Conservation (phyloP, 2,329 filamentous ascomycete species). For the Lecanoromycetidae sp. region DNA sequence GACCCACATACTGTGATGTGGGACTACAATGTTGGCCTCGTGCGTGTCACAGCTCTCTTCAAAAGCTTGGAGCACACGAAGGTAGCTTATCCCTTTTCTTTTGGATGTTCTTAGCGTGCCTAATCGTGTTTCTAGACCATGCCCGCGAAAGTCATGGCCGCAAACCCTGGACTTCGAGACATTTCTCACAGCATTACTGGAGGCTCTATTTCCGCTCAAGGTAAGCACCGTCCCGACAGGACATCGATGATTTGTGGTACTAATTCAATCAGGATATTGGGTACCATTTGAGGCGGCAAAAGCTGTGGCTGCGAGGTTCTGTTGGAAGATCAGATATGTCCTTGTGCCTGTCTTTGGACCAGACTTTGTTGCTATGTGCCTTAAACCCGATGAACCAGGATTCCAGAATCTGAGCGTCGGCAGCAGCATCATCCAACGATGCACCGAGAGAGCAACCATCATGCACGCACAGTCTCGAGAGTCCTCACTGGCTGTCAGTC, state of each 20-base stretch:
- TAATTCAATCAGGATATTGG: slow-evolving; percentile 69
- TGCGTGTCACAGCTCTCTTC: slow-evolving; percentile 90
- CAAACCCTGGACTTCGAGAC: slow-evolving; percentile 73
- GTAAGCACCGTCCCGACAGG: slow-evolving; percentile 33
- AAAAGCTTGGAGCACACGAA: slow-evolving; percentile 81
- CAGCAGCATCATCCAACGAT: slow-evolving; percentile 23
- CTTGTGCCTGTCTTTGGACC: slow-evolving; percentile 84
- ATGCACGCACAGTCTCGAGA: slow-evolving; percentile 15
- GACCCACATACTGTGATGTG: slow-evolving; percentile 68
- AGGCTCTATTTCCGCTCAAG: slow-evolving; percentile 79
- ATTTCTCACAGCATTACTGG: slow-evolving; percentile 92
- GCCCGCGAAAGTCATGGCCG: slow-evolving; percentile 67
- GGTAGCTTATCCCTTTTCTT: slow-evolving; percentile 36
- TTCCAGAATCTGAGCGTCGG: slow-evolving; percentile 59
- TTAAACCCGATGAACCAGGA: slow-evolving; percentile 48
- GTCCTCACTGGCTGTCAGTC: slow-evolving; percentile 6
- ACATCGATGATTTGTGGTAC: slow-evolving; percentile 13
- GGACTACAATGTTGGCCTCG: slow-evolving; percentile 92
- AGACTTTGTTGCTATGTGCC: slow-evolving; percentile 62
- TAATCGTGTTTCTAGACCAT: slow-evolving; percentile 52
- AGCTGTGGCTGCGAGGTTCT: slow-evolving; percentile 82
- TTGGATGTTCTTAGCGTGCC: not conserved
- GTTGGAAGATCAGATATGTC: slow-evolving; percentile 68
- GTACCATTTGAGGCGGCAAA: slow-evolving; percentile 80
- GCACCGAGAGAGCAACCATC: slow-evolving; percentile 19